phyloP scores from a whole-genome alignment of 2,329 filamentous ascomycete genomes.

The Alternaria ethzedia region DNA sequence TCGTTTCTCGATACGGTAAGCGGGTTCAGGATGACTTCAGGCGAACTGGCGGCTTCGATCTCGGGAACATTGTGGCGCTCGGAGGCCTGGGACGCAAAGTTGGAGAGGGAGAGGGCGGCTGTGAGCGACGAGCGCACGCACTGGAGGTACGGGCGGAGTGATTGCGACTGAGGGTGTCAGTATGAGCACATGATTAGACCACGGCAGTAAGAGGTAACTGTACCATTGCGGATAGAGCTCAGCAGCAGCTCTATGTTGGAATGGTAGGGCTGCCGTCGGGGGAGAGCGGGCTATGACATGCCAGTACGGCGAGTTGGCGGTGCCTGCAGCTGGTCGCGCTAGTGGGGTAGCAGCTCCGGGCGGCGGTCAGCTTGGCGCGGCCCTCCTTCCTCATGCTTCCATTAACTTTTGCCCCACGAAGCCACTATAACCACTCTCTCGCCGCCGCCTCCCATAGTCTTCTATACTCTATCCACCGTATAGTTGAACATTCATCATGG shows the following conservation, averaged over 20 bases:
- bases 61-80: constrained; percentile 98
- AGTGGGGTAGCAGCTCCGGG: constrained; percentile 35
- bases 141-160: constrained; percentile 92
- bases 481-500: constrained; percentile 35
- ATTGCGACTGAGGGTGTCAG: constrained; percentile 76
- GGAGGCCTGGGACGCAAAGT: constrained; percentile 96
- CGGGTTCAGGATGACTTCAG: constrained; percentile 91
- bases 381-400: constrained; percentile 38
- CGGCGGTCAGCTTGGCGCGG: constrained; percentile 22
- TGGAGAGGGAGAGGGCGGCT: constrained; percentile 88
- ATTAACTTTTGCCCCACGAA: constrained; percentile 40
- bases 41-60: constrained; percentile 89
- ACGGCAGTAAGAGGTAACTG: not conserved
- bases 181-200: constrained; percentile 2
- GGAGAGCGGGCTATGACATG: constrained; percentile 36
- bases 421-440: constrained; percentile 22
- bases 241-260: constrained; percentile 24
- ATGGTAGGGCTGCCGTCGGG: constrained; percentile 23
- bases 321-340: constrained; percentile 33
- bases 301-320: constrained; percentile 34
- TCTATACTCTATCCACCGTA: not conserved
- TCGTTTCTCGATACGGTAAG: constrained; percentile 92
- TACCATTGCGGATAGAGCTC: constrained; percentile 40
- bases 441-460: constrained; percentile 8
- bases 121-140: constrained; percentile 94